Evolutionary conservation across 164 flowering plant species (phyloP).

Genomic region (Piper betle): DNA sequence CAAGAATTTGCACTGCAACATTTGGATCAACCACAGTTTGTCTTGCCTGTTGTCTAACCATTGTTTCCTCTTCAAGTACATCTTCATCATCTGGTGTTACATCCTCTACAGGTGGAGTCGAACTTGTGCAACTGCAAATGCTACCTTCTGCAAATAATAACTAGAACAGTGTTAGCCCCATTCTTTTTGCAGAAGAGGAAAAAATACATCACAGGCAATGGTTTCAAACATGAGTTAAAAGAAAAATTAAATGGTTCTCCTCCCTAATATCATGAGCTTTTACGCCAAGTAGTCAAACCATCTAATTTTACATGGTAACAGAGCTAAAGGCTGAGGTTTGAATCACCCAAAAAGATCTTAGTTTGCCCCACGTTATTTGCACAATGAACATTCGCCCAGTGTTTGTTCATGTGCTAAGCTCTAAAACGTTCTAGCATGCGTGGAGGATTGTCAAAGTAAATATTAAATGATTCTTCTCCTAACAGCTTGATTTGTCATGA

Average conservation of each 20-base stretch:
- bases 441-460: too few relatives aligned
- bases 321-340: too few relatives aligned
- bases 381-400: too few relatives aligned
- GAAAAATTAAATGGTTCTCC: too few relatives aligned
- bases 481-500: background rate
- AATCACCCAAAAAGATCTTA: too few relatives aligned
- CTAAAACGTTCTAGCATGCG: too few relatives aligned
- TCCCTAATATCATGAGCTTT: too few relatives aligned
- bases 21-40: constrained; percentile 42
- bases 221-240: background rate
- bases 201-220: constrained; percentile 1
- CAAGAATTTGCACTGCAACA: constrained; percentile 85
- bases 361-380: too few relatives aligned
- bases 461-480: too few relatives aligned
- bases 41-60: constrained; percentile 46
- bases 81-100: constrained; percentile 72
- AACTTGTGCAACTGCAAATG: constrained; percentile 54
- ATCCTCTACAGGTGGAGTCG: constrained; percentile 41
- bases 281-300: too few relatives aligned
- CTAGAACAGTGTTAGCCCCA: background rate
- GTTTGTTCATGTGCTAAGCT: too few relatives aligned
- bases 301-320: too few relatives aligned
- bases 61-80: constrained; percentile 73
- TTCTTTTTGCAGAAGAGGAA: background rate
- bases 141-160: constrained; percentile 51